Base-by-base conservation (phyloP, 257 asterid species). In the Fraxinus cuspidata region DNA sequence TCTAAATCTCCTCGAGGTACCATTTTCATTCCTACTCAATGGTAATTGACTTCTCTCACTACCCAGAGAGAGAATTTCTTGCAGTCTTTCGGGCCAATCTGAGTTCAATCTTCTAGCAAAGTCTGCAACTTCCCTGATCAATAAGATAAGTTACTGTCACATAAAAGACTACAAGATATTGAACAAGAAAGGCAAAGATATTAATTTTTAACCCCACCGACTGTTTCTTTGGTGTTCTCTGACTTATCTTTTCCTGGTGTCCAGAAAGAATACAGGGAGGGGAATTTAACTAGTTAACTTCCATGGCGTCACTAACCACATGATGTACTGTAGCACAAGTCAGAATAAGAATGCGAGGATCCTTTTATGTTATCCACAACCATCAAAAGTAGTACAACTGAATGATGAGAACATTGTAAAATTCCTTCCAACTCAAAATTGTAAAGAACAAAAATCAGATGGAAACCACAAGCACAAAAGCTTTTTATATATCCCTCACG, bases 111-210 rank as follows among this genome's bases (percentile, higher is more conserved):
- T 89, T 84, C 99, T 87, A 29, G 98, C 99, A 71, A 96, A 96
- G 84, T 93, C 99, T 81, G 90, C 99, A 74, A 96, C 99, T 88
- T 96, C 99, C 94, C 99, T 96, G 86, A 77, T 80, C 81, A 83
- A 80, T 11, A 72, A 80, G 49, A 77, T 74, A 77, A 7, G 37
- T 40, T 32, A 74, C 58, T 19, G 42, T 73, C 64, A 70, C 65
- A 49, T 18, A 29, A 38, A 65, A 53, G 8, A 65, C 34, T 11
- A 25, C 53, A 60, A 37, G 28, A 15, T 71, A 71, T 47, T 25
- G 37, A 51, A 77, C 40, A 72, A 42, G 16, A 37, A 72, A 32
- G 71, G 29, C 75, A 69, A 29, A 7, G 42, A 49, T 40, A 66
- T 15, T n/a, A 53, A 16, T 53, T 21, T n/a, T 53, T 10, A 58